Base-by-base conservation (phyloP, 2,329 filamentous ascomycete species). In the Penicillium frequentans region DNA sequence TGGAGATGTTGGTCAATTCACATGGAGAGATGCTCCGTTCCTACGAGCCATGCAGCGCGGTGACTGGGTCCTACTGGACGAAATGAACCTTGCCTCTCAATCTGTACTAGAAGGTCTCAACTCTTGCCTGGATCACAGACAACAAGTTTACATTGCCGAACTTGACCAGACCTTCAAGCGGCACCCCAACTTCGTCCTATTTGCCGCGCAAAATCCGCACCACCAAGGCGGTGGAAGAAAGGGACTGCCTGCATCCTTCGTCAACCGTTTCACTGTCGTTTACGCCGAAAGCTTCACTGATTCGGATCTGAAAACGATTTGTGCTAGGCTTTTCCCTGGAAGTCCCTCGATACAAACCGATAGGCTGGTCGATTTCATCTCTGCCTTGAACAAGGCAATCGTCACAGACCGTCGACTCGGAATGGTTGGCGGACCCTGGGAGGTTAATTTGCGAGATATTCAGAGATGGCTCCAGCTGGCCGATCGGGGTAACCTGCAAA, bases 21-120 rank as follows among this genome's bases (percentile, higher is more conserved):
- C 90, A 1, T 99, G 95, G 95, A 86, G 92, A 64, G 93, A 99
- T 72, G 95, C 93, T 0, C 93, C 95, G 1, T 98, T 99, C 71
- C 79, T 99, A 21, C 90, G 91, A 70, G 95, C 95, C 0, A 98
- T 99, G 93, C 95, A 98, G 71, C 90, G 86, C 56, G 95, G 95
- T 27, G 90, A 96, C 66, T 99, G 95, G 95, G 95, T 99, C 11
- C 80, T 99, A 27, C 82, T 99, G 0, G 95, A 99, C 69, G 95
- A 99, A 79, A 99, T 99, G 95, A 99, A 99, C 68, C 78, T 99
- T 61, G 95, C 96, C 1, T 98, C 93, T 0, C 95, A 99, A 72
- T 96, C 93, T 5, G 93, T 99, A 2, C 84, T 99, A 1, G 95
- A 99, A 77, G 96, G 95, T 61, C 80, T 99, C 31, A 99, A 99